These are phyloP conservation scores for Aurantiochytrium sp. DNA, from an alignment of 108 stramenopile species.

Conservation along the genomic window DNA sequence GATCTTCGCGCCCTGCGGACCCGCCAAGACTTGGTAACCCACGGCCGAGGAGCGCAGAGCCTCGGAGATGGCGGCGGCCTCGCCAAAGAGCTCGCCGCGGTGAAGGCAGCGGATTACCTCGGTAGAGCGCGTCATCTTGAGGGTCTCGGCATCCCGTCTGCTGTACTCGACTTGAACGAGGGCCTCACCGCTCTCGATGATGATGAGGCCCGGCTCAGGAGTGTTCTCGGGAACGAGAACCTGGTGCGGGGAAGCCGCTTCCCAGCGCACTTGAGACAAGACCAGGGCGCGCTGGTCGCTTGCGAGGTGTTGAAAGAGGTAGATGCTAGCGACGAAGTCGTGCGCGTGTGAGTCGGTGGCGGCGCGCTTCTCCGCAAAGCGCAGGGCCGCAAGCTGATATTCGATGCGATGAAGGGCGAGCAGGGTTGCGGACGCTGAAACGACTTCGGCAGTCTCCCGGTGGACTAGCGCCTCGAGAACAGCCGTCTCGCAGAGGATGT, in stretches of 20 bases:
- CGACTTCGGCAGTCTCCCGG: background rate
- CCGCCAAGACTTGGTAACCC: background rate
- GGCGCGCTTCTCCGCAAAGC: background rate
- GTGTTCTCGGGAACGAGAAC: background rate
- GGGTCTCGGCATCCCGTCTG: background rate
- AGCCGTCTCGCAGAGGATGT: background rate
- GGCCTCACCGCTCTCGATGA: background rate
- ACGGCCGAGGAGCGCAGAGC: background rate
- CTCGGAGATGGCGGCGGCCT: background rate
- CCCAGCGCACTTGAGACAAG: background rate
- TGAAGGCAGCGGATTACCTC: background rate
- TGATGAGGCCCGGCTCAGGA: background rate
- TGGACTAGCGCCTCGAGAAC: background rate
- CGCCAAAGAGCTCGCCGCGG: background rate
- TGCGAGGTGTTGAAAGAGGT: background rate
- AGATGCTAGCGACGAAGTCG: background rate
- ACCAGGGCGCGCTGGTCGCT: background rate
- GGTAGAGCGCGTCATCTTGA: background rate
- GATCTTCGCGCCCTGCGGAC: background rate
- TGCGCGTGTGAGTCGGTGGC: background rate
- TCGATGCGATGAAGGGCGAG: background rate
- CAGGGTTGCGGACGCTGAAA: background rate
- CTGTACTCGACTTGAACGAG: background rate
- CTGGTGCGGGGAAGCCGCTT: background rate
- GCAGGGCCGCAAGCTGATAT: background rate